Conservation (phyloP, 805 yeast species). For the Metschnikowia hibisci region DNA sequence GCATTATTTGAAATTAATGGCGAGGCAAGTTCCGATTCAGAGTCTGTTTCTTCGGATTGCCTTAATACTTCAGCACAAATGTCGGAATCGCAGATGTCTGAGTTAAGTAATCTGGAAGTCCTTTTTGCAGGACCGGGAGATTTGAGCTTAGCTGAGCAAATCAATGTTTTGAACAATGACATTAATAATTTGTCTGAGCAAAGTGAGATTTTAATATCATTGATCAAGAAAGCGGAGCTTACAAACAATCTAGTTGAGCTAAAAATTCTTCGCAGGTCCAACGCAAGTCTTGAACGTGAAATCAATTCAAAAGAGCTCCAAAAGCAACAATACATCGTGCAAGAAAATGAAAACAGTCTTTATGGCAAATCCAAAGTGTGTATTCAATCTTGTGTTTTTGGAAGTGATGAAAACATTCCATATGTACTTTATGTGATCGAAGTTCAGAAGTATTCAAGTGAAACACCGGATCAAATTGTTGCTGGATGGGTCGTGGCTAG, state of each 20-base stretch:
- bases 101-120: conserved; percentile 27
- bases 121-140: conserved; percentile 67
- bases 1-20: conserved; percentile 34
- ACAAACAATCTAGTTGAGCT: conserved; percentile 72
- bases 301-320: conserved; percentile 69
- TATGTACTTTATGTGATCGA: conserved; percentile 72
- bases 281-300: conserved; percentile 63
- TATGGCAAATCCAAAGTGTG: conserved; percentile 59
- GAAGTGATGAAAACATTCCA: conserved; percentile 42
- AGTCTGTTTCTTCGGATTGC: conserved; percentile 25
- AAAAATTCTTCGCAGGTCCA: conserved; percentile 64
- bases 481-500: conserved; percentile 92
- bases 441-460: conserved; percentile 51
- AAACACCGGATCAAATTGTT: conserved; percentile 41
- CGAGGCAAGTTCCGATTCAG: conserved; percentile 33
- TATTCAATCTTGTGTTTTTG: conserved; percentile 52
- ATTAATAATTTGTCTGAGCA: conserved; percentile 61
- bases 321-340: conserved; percentile 76
- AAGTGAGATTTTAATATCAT: conserved; percentile 57
- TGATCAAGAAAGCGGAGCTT: conserved; percentile 76
- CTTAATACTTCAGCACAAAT: conserved; percentile 2
- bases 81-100: conserved; percentile 12
- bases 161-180: conserved; percentile 52
- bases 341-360: conserved; percentile 75
- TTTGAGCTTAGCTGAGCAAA: conserved; percentile 61